Base-by-base conservation (phyloP, 768 basidiomycete species). In the Suillus discolor region DNA sequence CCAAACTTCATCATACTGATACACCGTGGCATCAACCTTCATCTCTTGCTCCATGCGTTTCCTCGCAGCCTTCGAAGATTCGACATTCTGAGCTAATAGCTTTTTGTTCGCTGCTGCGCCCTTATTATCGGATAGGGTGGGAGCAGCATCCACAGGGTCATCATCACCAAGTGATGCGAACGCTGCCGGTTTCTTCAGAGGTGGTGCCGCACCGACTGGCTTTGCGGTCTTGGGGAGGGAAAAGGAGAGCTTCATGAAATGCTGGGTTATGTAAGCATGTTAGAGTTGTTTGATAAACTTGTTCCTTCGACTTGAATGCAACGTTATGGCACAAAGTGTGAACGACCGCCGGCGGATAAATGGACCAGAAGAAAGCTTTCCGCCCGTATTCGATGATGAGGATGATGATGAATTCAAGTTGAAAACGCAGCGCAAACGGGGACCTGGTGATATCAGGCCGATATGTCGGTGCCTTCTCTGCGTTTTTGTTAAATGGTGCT, bases 1-100 rank as follows among this genome's bases (percentile, higher is more conserved):
- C 86, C 90, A 99, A 5, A 99, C 89, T 77, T 94, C 96, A 74
- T 99, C 97, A 72, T 99, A 99, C 76, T 96, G 89, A 75, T 91
- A 99, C 5, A 96, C 92, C 0, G 89, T 90, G 51, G 85, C 73
- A 71, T 99, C 97, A 4, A 95, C 81, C 67, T 83, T 82, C 79
- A 88, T 85, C 75, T 96, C 96, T 60, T 85, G 86, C 67, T 93
- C 88, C 79, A 96, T 87, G 69, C 86, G 85, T 73, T 89, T 91
- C 80, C 83, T 87, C 76, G 82, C 80, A n/a, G 86, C 79, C 71
- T 85, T 88, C 31, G 91, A 91, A 42, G 87, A 79, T 65, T 80
- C 82, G 16, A 84, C 81, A 76, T 85, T 87, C 71, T 87, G 86
- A 15, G 87, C 85, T 18, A 87, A 75, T 34, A 85, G 75, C 70